These are phyloP conservation scores for Quercus alba DNA, from an alignment of 306 rosid genomes.

Conservation along the genomic window DNA sequence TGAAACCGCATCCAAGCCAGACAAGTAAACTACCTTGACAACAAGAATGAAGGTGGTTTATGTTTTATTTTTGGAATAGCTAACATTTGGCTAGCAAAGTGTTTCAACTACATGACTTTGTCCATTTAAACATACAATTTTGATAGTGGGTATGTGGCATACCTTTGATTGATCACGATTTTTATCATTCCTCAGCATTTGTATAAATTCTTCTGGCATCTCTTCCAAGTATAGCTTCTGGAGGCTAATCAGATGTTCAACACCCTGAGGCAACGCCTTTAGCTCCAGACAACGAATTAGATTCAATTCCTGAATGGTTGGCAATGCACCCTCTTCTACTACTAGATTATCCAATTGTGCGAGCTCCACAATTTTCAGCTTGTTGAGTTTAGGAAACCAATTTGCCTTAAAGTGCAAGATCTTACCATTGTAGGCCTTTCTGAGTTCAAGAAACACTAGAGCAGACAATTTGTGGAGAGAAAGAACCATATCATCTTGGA, in stretches of 20 bases:
- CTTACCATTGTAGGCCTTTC: not conserved
- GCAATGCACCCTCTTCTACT: conserved; percentile 1
- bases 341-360: not conserved
- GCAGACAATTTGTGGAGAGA: not conserved
- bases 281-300: not conserved
- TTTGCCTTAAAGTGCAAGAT: not conserved
- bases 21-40: too few species aligned
- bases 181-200: not conserved
- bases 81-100: not conserved
- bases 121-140: not conserved
- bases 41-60: too few species aligned
- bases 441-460: not conserved
- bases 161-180: not conserved
- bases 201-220: not conserved
- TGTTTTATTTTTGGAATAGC: not conserved
- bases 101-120: not conserved
- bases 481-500: not conserved
- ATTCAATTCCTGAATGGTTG: not conserved
- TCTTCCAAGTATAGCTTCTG: not conserved
- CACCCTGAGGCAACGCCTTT: not conserved
- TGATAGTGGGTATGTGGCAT: not conserved
- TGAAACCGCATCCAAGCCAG: too few species aligned
- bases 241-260: not conserved
- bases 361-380: not conserved
- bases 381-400: not conserved